Base-by-base conservation (phyloP, 1,284 basidiomycete species). In the Leccinum angustisporum region DNA sequence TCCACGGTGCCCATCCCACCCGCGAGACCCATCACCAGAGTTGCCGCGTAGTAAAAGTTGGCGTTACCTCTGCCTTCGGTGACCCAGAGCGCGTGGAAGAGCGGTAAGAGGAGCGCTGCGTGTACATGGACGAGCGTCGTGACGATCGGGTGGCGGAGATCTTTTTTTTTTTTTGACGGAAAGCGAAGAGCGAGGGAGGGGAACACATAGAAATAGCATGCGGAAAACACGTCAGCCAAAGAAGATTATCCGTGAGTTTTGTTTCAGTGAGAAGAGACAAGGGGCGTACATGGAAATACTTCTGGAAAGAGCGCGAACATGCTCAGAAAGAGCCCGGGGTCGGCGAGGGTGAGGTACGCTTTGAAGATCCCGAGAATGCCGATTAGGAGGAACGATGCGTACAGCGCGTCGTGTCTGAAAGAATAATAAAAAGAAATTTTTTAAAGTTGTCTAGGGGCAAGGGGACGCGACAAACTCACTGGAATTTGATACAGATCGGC, bases 1-100 rank as follows among this genome's bases (percentile, higher is more conserved):
- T 97, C 95, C 5, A 95, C 81, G 38, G 97, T 70, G 5, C 88
- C 88, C n/a, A 90, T 84, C 0, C 92, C 94, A 58, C 94, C 90
- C 8, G 91, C 92, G 67, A 95, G 83, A 0, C 92, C 95, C 76
- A 96, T 96, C 5, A 99, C 96, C 66, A 98, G 81, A 2, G 94
- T 98, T 5, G 91, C 90, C 0, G 97, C 97, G 72, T 98, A 99
- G 79, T 94, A 98, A 78, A 99, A 99, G 75, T 99, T 99, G 52
- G 97, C 95, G 71, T 99, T 99, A 1, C 95, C 97, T 5, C 95
- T 94, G 0, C 95, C 96, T 56, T 95, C 91, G 8, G 82, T 81
- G 5, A 98, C 83, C 97, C 97, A 99, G 4, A 98, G 80, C 63
- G 94, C 86, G 70, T 97, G 88, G 75, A 99, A 96, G 16, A 97